Base-by-base conservation (phyloP, 2,329 filamentous ascomycete genomes). In the Leptosphaerulina australis region DNA sequence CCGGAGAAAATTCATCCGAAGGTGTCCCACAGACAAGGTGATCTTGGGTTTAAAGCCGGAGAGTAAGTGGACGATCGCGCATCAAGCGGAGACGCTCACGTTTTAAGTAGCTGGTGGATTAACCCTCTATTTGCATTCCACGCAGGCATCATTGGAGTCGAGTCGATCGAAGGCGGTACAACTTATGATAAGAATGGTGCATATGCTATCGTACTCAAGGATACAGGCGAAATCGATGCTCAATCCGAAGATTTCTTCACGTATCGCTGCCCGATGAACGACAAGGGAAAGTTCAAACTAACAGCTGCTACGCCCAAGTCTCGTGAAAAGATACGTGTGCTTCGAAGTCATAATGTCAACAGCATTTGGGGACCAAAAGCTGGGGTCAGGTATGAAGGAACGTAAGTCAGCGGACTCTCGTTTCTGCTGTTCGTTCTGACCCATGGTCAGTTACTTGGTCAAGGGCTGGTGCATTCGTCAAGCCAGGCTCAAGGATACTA, bases 91-190 rank as follows among this genome's bases (percentile, higher is more conserved):
- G 8, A 21, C 4, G 20, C 48, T 50, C 1, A 50, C 25, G 22
- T 3, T 14, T n/a, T n/a, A 7, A 26, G 17, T 15, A 79, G 77
- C 21, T 80, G 78, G 78, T 80, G 78, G 78, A 76, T 80, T 55
- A 77, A 73, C 40, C 56, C 74, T 18, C 61, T 79, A 11, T 79
- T 79, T 50, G 78, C 78, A 5, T 73, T 75, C 33, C 71, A 74
- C 24, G 77, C 72, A 36, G 77, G 78, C 31, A 79, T 80, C 36
- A 77, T 80, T 49, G 76, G 79, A 46, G 64, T 70, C 22, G 66
- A 67, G 14, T 67, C 70, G n/a, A 62, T 70, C 1, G 65, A 74
- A 12, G 76, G 76, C 11, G 72, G 77, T 3, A 75, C 78, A 21
- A 73, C 74, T 6, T 69, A 64, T 20, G 74, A 79, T 53, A 64